Percentiles rank a stretch among this genome's conserved stretches.
Evolutionary conservation across 108 stramenopile species (phyloP).

Genomic region (Cyclostephanos tholiformis): DNA sequence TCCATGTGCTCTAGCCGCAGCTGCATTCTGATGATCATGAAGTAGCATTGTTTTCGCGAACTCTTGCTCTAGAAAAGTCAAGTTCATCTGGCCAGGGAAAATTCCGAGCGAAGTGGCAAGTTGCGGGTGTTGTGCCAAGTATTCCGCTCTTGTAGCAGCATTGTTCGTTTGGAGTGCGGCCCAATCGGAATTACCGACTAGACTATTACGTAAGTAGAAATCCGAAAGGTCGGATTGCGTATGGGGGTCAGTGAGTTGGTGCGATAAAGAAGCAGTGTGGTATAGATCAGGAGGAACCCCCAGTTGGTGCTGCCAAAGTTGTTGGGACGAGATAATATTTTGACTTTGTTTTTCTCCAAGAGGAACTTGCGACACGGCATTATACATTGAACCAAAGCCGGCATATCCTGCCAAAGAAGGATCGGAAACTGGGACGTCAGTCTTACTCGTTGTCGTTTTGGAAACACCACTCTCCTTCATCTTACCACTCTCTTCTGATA

Average conservation of each 20-base stretch:
- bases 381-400: constrained; percentile 10
- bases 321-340: constrained; percentile 31
- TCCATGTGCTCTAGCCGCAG: constrained; percentile 36
- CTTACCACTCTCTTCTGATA: background rate
- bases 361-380: constrained; percentile 17
- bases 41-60: constrained; percentile 44
- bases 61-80: constrained; percentile 26
- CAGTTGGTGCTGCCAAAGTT: constrained; percentile 22
- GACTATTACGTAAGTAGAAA: constrained; percentile 23
- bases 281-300: constrained; percentile 9
- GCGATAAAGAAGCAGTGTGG: constrained; percentile 1
- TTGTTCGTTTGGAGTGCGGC: constrained; percentile 4
- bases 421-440: constrained; percentile 12
- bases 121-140: constrained; percentile 17
- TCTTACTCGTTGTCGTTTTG: background rate
- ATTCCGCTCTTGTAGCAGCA: constrained; percentile 1
- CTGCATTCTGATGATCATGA: constrained; percentile 52
- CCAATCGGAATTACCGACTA: constrained; percentile 18
- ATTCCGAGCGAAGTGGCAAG: constrained; percentile 13
- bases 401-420: constrained; percentile 33
- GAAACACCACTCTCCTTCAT: constrained; percentile 17
- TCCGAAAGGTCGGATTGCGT: constrained; percentile 24
- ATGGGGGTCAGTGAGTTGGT: constrained; percentile 21
- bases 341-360: constrained; percentile 8
- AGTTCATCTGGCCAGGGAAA: constrained; percentile 29